Conservation (phyloP, 2,329 filamentous ascomycete genomes). For the Orbilia ellipsospora region DNA sequence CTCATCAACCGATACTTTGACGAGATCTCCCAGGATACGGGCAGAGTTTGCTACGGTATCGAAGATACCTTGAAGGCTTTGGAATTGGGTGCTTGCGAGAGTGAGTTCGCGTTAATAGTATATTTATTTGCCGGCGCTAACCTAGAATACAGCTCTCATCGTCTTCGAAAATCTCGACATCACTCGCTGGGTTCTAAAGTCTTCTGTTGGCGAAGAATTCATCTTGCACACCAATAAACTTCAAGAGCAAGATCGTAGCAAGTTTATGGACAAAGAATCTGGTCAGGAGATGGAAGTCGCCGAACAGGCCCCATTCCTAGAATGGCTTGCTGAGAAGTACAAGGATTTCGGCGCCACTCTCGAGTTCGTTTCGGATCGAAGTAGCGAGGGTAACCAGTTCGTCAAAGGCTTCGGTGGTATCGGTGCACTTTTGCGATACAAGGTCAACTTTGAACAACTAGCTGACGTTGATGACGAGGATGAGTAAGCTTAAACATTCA, state of each 20-base stretch:
- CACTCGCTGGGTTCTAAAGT: constrained; percentile 89
- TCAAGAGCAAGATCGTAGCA: constrained; percentile 80
- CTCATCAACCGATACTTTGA: constrained; percentile 99
- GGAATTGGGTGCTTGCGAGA: constrained; percentile 94
- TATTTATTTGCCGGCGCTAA: background rate
- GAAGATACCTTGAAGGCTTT: constrained; percentile 97
- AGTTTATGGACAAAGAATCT: constrained; percentile 95
- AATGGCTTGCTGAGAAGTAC: constrained; percentile 99
- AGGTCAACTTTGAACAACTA: constrained; percentile 99
- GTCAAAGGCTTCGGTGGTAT: constrained; percentile 99
- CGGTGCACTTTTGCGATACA: constrained; percentile 96
- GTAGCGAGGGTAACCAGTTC: constrained; percentile 98
- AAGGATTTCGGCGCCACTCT: constrained; percentile 95
- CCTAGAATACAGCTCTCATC: constrained; percentile 71
- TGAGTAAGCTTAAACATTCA: constrained; percentile 72
- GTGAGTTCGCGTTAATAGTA: constrained; percentile 47
- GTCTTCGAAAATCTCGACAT: constrained; percentile 98
- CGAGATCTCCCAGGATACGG: constrained; percentile 97
- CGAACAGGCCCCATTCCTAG: constrained; percentile 90
- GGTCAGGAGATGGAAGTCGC: constrained; percentile 97
- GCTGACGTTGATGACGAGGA: constrained; percentile 89
- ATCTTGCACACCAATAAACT: constrained; percentile 88
- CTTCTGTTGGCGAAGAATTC: constrained; percentile 76
- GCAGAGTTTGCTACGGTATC: constrained; percentile 96
- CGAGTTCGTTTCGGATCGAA: constrained; percentile 97